Evolutionary conservation across 495 filamentous ascomycete genomes (phyloP).

Genomic region (Penicillium cosmopolitanum): DNA sequence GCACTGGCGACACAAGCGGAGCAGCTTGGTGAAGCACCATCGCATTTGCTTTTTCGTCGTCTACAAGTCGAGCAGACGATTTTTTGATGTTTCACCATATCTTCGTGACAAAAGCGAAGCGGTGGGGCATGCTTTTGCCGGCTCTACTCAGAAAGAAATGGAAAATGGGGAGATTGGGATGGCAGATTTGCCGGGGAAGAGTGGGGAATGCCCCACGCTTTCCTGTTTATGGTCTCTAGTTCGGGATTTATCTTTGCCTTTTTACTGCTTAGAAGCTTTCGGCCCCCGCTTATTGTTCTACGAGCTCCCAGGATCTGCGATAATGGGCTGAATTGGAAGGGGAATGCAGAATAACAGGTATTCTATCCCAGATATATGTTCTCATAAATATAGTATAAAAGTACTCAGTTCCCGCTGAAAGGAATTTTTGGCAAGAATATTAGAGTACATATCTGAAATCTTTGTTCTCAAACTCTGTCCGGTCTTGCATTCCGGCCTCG

Average conservation of each 20-base stretch:
- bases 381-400: too few relatives aligned
- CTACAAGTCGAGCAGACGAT: conserved; percentile 14
- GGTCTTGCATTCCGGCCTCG: conserved; percentile 14
- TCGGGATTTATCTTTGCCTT: too few relatives aligned
- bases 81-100: conserved; percentile 13
- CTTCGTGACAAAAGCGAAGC: neutral
- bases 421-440: neutral
- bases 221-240: neutral
- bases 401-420: neutral
- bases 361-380: too few relatives aligned
- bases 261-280: too few relatives aligned
- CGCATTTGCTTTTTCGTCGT: conserved; percentile 18
- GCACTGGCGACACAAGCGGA: conserved; percentile 12
- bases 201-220: neutral
- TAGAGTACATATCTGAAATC: conserved; percentile 16
- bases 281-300: too few relatives aligned
- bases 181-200: neutral
- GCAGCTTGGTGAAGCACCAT: conserved; percentile 12
- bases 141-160: neutral
- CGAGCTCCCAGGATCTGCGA: too few relatives aligned
- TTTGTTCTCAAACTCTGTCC: conserved; percentile 15
- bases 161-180: neutral
- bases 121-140: neutral
- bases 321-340: too few relatives aligned
- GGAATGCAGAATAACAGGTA: too few relatives aligned